phyloP scores from a whole-genome alignment of 805 yeast species.

The Metschnikowia rubicola region DNA sequence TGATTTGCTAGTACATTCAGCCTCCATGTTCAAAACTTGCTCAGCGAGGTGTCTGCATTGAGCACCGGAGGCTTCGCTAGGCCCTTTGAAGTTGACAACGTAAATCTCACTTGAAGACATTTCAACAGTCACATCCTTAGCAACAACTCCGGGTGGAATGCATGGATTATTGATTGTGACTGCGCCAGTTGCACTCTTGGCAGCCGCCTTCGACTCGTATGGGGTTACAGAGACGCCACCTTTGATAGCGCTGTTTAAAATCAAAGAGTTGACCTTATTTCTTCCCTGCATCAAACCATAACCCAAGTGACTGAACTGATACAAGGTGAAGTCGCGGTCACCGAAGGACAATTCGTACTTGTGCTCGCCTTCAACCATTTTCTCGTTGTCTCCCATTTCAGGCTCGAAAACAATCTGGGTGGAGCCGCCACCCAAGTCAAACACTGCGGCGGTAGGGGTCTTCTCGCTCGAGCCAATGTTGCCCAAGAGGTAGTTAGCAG shows the following conservation, averaged over 20 bases:
- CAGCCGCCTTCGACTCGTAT: conserved; percentile 27
- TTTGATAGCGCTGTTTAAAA: conserved; percentile 52
- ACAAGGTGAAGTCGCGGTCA: conserved; percentile 70
- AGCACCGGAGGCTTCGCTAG: conserved; percentile 59
- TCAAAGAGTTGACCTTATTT: conserved; percentile 66
- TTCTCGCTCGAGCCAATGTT: conserved; percentile 82
- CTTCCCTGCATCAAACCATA: conserved; percentile 95
- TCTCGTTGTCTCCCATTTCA: conserved; percentile 52
- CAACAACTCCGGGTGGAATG: conserved; percentile 70
- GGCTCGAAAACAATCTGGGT: conserved; percentile 99
- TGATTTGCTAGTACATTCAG: conserved; percentile 68
- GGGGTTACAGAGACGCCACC: conserved; percentile 22
- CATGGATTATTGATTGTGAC: conserved; percentile 73
- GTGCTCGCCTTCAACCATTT: conserved; percentile 83
- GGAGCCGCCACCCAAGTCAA: conserved; percentile 97
- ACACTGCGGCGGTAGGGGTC: conserved; percentile 90
- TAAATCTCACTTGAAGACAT: conserved; percentile 43
- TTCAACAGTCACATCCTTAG: conserved; percentile 61
- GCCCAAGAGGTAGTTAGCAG: conserved; percentile 88
- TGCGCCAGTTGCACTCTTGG: conserved; percentile 37
- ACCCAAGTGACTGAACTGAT: conserved; percentile 93
- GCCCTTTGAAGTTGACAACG: conserved; percentile 63
- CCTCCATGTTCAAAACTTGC: conserved; percentile 75
- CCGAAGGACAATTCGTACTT: conserved; percentile 80
- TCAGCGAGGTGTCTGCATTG: conserved; percentile 90